phyloP scores from a whole-genome alignment of 208 protist genomes.

The Wallacemonas collosoma region DNA sequence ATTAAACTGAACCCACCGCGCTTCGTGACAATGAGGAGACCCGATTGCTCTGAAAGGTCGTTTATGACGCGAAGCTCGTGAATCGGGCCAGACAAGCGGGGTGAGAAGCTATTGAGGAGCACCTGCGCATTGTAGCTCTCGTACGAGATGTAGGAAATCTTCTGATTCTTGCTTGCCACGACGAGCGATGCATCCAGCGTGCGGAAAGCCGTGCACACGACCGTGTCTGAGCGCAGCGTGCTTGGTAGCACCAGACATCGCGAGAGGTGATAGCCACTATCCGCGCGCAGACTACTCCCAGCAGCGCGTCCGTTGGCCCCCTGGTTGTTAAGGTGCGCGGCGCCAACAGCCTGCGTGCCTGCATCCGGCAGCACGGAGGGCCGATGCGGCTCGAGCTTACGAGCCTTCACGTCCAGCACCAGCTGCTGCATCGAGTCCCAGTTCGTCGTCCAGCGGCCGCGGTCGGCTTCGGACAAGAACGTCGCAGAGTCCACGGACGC shows the following conservation, averaged over 20 bases:
- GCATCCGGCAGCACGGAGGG: constrained; percentile 15
- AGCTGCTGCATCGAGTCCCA: constrained; percentile 81
- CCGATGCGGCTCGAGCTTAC: constrained; percentile 48
- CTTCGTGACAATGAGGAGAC: constrained; percentile 79
- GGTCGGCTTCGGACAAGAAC: constrained; percentile 77
- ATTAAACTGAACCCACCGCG: constrained; percentile 76
- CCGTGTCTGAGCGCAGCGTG: constrained; percentile 51
- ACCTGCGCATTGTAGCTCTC: constrained; percentile 70
- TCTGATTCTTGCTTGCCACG: constrained; percentile 69
- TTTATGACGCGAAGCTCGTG: constrained; percentile 83
- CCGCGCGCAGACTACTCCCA: constrained; percentile 2
- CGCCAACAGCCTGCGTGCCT: neutral
- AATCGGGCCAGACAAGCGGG: constrained; percentile 58
- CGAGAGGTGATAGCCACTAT: constrained; percentile 23
- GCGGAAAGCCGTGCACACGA: constrained; percentile 72
- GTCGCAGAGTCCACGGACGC: constrained; percentile 57
- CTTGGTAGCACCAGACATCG: constrained; percentile 67
- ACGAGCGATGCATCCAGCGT: constrained; percentile 77
- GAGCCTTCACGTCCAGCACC: constrained; percentile 74
- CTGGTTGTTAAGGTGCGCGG: constrained; percentile 2
- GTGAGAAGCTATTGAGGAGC: constrained; percentile 61
- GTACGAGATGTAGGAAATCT: constrained; percentile 74
- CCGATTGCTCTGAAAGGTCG: constrained; percentile 83
- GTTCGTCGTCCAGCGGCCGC: constrained; percentile 72
- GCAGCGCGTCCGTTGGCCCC: neutral